phyloP scores from a whole-genome alignment of 2,329 filamentous ascomycete species.

The Monosporascus sp. region DNA sequence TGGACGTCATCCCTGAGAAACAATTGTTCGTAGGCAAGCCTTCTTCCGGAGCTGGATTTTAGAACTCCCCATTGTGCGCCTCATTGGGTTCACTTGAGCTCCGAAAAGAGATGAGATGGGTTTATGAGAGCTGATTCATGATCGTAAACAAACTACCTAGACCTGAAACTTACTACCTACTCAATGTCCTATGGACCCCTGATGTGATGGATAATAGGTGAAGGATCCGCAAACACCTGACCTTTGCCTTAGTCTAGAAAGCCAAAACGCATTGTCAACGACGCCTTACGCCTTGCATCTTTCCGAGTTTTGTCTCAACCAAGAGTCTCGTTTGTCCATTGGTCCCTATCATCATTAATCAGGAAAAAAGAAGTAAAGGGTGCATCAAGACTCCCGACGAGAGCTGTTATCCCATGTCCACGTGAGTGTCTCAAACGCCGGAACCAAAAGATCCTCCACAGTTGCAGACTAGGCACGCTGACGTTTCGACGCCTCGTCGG shows the following conservation, averaged over 20 bases:
- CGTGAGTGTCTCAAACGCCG: conserved; percentile 6
- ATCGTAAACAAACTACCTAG: neutral
- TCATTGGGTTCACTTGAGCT: too few species aligned
- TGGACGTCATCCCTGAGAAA: too few species aligned
- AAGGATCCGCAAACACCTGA: neutral
- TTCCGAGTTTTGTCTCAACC: neutral
- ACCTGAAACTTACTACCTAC: neutral
- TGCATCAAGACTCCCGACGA: neutral
- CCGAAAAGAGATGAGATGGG: neutral
- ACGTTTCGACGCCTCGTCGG: conserved; percentile 25
- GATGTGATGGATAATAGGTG: neutral
- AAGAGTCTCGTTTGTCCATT: neutral
- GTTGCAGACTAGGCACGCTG: conserved; percentile 24
- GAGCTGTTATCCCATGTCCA: neutral
- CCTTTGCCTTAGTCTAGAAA: neutral
- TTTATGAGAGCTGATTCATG: neutral
- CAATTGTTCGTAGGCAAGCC: too few species aligned
- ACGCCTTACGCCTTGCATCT: neutral
- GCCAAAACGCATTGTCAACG: neutral
- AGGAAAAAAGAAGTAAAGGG: conserved; percentile 1
- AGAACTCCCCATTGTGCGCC: too few species aligned
- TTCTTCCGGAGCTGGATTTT: too few species aligned
- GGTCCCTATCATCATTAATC: neutral
- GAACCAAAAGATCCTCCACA: conserved; percentile 6
- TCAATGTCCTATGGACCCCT: neutral